These are phyloP conservation scores for Handroanthus guayacan DNA, from an alignment of 257 asterid genomes.

Conservation along the genomic window DNA sequence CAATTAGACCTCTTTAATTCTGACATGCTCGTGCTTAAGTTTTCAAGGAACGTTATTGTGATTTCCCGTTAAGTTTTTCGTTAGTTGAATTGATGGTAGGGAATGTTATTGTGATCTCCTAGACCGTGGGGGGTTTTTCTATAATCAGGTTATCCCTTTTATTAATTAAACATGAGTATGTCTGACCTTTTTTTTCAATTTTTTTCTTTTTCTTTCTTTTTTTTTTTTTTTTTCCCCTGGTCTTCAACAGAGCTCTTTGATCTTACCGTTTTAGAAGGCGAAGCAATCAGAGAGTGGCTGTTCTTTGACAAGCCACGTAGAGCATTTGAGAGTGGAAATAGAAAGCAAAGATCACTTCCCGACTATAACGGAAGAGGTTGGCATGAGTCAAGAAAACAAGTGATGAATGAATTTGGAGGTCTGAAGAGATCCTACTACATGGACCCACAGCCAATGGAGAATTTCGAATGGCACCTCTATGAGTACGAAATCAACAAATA, in stretches of 20 bases:
- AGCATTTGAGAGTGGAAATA: conserved; percentile 93
- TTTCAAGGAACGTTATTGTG: too few relatives aligned
- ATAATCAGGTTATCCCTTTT: not conserved
- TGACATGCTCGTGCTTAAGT: too few relatives aligned
- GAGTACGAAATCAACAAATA: conserved; percentile 81
- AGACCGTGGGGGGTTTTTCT: too few relatives aligned
- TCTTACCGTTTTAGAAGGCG: conserved; percentile 72
- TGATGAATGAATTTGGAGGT: conserved; percentile 81
- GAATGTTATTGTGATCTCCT: too few relatives aligned
- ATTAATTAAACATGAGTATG: not conserved
- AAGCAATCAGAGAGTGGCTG: conserved; percentile 90
- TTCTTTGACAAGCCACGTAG: conserved; percentile 94
- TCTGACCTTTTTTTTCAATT: not conserved
- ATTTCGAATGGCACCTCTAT: conserved; percentile 86
- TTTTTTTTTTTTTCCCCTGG: too few relatives aligned
- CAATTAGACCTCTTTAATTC: too few relatives aligned
- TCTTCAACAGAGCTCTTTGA: conserved; percentile 78
- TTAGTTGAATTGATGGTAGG: too few relatives aligned
- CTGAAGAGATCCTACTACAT: conserved; percentile 93
- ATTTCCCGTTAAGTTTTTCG: too few relatives aligned
- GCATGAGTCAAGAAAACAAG: conserved; percentile 97
- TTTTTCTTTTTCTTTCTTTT: conserved; percentile 21
- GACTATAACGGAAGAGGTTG: conserved; percentile 96
- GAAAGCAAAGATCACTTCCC: conserved; percentile 93
- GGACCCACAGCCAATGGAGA: conserved; percentile 96